These are phyloP conservation scores for Talaromyces nanjingensis DNA, from an alignment of 495 filamentous ascomycete species.

Conservation along the genomic window DNA sequence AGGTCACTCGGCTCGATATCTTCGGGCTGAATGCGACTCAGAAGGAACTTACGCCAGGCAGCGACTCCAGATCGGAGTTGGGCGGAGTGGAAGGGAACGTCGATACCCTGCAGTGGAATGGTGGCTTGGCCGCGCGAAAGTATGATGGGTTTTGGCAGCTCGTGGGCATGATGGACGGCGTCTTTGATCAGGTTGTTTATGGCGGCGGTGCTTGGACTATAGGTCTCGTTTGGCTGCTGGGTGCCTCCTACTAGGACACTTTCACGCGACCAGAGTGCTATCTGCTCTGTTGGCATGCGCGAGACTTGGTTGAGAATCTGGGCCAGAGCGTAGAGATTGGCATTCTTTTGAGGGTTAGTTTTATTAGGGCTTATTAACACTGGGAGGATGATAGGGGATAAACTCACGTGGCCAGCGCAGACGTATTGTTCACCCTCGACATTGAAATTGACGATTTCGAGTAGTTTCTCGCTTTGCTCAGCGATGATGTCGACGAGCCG, in stretches of 20 bases:
- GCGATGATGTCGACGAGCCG: slow-evolving; percentile 90
- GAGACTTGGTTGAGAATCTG: slow-evolving; percentile 92
- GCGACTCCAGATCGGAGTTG: slow-evolving; percentile 95
- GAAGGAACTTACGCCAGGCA: slow-evolving; percentile 90
- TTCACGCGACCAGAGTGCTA: slow-evolving; percentile 75
- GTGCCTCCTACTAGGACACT: slow-evolving; percentile 51
- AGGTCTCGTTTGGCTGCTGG: too few species aligned
- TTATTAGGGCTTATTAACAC: slow-evolving; percentile 30
- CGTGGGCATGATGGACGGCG: slow-evolving; percentile 78
- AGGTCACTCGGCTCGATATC: slow-evolving; percentile 94
- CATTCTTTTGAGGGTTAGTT: slow-evolving; percentile 91
- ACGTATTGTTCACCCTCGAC: slow-evolving; percentile 98
- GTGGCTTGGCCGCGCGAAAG: slow-evolving; percentile 93
- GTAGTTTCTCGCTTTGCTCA: slow-evolving; percentile 83
- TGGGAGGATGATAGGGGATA: background rate
- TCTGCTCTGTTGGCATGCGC: slow-evolving; percentile 75
- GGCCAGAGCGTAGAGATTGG: slow-evolving; percentile 87
- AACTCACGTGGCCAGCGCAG: slow-evolving; percentile 74
- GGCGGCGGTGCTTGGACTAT: slow-evolving; percentile 74
- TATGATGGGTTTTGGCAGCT: slow-evolving; percentile 80
- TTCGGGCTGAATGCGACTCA: slow-evolving; percentile 98
- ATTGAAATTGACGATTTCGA: slow-evolving; percentile 99
- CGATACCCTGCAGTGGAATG: slow-evolving; percentile 92
- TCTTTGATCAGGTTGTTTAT: slow-evolving; percentile 77
- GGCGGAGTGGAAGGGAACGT: slow-evolving; percentile 98